phyloP scores from a whole-genome alignment of 179 eudicot species.

The Beta lomatogona region DNA sequence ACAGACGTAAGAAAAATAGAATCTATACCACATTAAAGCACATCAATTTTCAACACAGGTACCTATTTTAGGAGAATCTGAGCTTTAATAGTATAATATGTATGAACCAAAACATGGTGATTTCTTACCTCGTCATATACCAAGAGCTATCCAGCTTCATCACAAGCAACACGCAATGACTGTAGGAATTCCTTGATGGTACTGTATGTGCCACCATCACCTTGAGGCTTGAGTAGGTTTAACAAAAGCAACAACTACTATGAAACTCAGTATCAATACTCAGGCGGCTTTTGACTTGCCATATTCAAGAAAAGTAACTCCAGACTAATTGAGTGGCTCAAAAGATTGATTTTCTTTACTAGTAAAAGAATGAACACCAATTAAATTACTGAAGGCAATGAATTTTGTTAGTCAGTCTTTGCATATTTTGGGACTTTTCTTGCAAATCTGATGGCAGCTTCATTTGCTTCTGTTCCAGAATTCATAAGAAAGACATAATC shows the following conservation, averaged over 20 bases:
- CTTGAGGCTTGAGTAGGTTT: constrained; percentile 15
- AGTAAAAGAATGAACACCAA: constrained; percentile 83
- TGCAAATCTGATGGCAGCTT: constrained; percentile 88
- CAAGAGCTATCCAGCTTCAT: constrained; percentile 72
- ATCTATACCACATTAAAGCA: not conserved
- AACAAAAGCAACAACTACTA: too few relatives aligned
- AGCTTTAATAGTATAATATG: not conserved
- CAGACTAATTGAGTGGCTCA: constrained; percentile 39
- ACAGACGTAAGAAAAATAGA: not conserved
- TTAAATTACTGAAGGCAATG: constrained; percentile 70
- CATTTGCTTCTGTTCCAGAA: too few relatives aligned
- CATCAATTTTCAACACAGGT: not conserved
- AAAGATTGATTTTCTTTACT: constrained; percentile 90
- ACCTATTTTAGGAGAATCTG: not conserved
- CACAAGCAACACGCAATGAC: constrained; percentile 32
- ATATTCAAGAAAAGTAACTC: too few relatives aligned
- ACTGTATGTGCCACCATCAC: not conserved
- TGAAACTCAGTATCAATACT: too few relatives aligned
- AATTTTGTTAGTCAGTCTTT: constrained; percentile 57
- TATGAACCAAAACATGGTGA: constrained; percentile 5
- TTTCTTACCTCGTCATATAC: constrained; percentile 76
- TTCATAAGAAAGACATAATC: constrained; percentile 14
- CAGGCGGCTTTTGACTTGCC: too few relatives aligned
- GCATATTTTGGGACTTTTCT: constrained; percentile 61
- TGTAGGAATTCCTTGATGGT: too few relatives aligned